These are phyloP conservation scores for Tetragonia tetragonoides DNA, from an alignment of 148 eudicot genomes.

Conservation along the genomic window DNA sequence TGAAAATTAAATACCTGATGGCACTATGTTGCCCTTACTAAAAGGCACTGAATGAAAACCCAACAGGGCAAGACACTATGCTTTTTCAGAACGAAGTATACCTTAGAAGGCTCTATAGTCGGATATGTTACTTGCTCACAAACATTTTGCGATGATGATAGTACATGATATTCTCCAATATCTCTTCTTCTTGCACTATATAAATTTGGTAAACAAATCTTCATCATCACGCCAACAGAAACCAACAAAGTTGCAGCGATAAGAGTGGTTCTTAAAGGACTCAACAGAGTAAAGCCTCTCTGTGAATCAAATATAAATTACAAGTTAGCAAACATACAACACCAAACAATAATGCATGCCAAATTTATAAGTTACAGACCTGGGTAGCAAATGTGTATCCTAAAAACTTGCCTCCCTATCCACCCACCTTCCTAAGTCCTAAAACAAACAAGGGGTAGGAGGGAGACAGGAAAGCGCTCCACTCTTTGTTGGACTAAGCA, in stretches of 20 bases:
- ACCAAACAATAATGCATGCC: neutral
- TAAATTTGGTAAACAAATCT: slow-evolving; percentile 47
- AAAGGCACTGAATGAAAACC: neutral
- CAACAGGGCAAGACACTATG: neutral
- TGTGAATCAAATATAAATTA: slow-evolving; percentile 29
- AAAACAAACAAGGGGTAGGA: too few relatives aligned
- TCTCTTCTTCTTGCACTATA: slow-evolving; percentile 34
- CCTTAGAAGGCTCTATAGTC: slow-evolving; percentile 46
- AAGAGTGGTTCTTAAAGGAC: slow-evolving; percentile 43
- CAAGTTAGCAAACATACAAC: slow-evolving; percentile 4
- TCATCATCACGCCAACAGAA: slow-evolving; percentile 46
- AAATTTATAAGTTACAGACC: neutral
- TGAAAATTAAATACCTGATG: neutral
- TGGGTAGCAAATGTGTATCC: too few relatives aligned
- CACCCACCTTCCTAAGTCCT: too few relatives aligned
- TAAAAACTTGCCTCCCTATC: too few relatives aligned
- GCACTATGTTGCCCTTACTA: neutral
- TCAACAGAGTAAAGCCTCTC: slow-evolving; percentile 50
- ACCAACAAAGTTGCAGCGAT: slow-evolving; percentile 57
- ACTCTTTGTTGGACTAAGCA: too few relatives aligned
- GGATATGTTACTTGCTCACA: slow-evolving; percentile 27
- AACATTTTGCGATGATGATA: slow-evolving; percentile 39
- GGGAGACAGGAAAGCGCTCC: too few relatives aligned
- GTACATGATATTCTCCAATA: slow-evolving; percentile 29
- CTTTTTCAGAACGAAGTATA: slow-evolving; percentile 14